Evolutionary conservation across 2,329 filamentous ascomycete species (phyloP), one percentile per base, ranked within the genome.

Genomic region (Fusarium aywerte): DNA sequence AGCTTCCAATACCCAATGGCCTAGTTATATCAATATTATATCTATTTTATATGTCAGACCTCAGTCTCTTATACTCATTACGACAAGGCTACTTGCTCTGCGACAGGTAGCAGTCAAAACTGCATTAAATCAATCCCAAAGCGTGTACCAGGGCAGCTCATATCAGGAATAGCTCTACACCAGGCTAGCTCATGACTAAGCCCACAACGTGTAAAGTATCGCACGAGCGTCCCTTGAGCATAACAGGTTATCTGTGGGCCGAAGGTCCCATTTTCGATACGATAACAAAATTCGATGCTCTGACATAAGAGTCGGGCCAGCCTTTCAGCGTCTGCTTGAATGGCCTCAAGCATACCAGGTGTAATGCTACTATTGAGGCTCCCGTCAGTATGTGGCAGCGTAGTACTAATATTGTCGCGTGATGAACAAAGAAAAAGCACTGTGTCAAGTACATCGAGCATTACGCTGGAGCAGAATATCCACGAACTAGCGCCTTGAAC

Each of bases 121-220:
- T 62, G 59, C 59, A 62, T 62, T 4, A 62, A 1, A 7, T 39
- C 32, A 11, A 62, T 63, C 4, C 32, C 58, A 33, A 62, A 62
- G 25, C 31, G 62, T 7, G 32, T 35, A 0, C 32, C 42, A 0
- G 50, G 43, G 0, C 59, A 20, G 2, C 12, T 35, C 59, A 62
- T 62, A 3, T 43, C 20, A 1, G 40, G 33, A 0, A 62, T 63
- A 5, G 13, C 38, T 8, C 18, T 29, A 3, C 58, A 57, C 59
- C 59, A 62, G 4, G 33, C 18, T 0, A 62, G 15, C n/a, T 62
- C 59, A 4, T 50, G 33, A 15, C 5, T 32, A 2, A 38, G 33
- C 6, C 50, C 42, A 0, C 38, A 10, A 0, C 9, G 36, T 1
- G 12, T 7, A n/a, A 58, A 63, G 0, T 63, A 62, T 0, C 23